Evolutionary conservation across 208 protist genomes (phyloP).

Genomic region (Leptomonas pyrrhocoris): DNA sequence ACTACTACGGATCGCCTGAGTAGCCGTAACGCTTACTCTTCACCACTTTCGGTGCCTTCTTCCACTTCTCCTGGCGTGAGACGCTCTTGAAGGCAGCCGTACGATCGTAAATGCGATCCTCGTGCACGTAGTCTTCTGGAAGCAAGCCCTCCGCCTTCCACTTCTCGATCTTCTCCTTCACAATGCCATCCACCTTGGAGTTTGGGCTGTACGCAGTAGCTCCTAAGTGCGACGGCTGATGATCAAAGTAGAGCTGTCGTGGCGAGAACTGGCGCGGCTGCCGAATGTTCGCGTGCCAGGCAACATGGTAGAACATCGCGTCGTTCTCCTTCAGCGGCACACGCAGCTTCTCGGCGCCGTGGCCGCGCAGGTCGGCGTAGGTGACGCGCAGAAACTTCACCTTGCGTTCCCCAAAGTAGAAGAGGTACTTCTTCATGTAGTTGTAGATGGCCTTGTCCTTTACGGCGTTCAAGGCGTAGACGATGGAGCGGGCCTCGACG

Average conservation of each 20-base stretch:
- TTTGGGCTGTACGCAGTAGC: conserved; percentile 61
- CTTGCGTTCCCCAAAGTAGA: conserved; percentile 87
- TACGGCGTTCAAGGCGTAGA: conserved; percentile 84
- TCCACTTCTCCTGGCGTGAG: conserved; percentile 83
- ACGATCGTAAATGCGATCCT: conserved; percentile 84
- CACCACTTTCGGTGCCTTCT: conserved; percentile 71
- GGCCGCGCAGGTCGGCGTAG: conserved; percentile 83
- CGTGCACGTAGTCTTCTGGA: conserved; percentile 88
- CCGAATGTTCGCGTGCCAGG: conserved; percentile 86
- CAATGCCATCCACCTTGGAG: conserved; percentile 89
- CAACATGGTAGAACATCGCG: conserved; percentile 90
- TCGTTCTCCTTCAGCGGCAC: conserved; percentile 86
- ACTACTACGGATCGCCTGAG: conserved; percentile 59
- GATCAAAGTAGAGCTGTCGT: conserved; percentile 91
- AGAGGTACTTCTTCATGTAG: conserved; percentile 87
- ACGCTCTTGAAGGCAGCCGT: conserved; percentile 82
- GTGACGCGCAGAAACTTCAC: conserved; percentile 86
- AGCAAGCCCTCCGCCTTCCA: conserved; percentile 90
- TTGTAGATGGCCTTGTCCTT: conserved; percentile 79
- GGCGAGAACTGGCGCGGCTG: conserved; percentile 84
- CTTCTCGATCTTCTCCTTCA: conserved; percentile 92
- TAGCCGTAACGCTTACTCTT: conserved; percentile 86
- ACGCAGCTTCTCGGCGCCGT: conserved; percentile 79
- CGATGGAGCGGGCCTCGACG: conserved; percentile 74
- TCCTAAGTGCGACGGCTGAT: conserved; percentile 72